These are phyloP conservation scores for Sphagnum contortum DNA, from an alignment of 225 moss, liverwort and hornwort species.

Conservation along the genomic window DNA sequence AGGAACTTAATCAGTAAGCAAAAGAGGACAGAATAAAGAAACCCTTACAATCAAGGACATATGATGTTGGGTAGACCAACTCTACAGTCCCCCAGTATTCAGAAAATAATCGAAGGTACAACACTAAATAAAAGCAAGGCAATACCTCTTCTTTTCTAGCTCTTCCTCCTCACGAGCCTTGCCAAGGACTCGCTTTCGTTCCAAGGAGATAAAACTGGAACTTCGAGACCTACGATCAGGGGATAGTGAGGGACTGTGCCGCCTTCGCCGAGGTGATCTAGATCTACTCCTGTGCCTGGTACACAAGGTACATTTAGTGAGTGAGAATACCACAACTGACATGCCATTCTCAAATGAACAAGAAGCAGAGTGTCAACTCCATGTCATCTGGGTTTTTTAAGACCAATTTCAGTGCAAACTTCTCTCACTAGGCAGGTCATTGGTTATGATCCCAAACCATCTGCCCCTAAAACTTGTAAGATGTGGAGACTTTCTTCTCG, in stretches of 20 bases:
- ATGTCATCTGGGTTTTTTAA: no score
- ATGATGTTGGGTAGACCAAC: no score
- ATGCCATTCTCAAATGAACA: no score
- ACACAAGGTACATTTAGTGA: constrained; percentile 13
- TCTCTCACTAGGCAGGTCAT: not conserved
- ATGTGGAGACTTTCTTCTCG: not conserved
- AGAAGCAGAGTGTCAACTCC: no score
- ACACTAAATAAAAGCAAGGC: not conserved
- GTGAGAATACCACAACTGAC: not conserved
- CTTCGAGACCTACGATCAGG: constrained; percentile 43
- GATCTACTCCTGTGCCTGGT: constrained; percentile 85
- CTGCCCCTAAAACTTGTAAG: constrained; percentile 1
- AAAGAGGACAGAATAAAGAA: no score
- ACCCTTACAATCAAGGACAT: no score
- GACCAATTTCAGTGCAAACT: not conserved
- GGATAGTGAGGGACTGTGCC: constrained; percentile 36
- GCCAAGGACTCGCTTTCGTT: constrained; percentile 68
- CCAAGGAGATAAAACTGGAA: constrained; percentile 51
- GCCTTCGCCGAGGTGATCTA: constrained; percentile 68
- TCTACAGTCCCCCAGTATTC: no score
- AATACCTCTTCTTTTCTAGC: constrained; percentile 76
- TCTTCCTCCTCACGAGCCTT: constrained; percentile 86
- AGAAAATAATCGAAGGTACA: no score
- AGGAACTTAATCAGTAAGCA: no score
- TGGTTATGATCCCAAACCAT: not conserved